Evolutionary conservation across 1,284 basidiomycete genomes (phyloP), one percentile per base, ranked within the genome.

Genomic region (Sphaerobolus stellatus): DNA sequence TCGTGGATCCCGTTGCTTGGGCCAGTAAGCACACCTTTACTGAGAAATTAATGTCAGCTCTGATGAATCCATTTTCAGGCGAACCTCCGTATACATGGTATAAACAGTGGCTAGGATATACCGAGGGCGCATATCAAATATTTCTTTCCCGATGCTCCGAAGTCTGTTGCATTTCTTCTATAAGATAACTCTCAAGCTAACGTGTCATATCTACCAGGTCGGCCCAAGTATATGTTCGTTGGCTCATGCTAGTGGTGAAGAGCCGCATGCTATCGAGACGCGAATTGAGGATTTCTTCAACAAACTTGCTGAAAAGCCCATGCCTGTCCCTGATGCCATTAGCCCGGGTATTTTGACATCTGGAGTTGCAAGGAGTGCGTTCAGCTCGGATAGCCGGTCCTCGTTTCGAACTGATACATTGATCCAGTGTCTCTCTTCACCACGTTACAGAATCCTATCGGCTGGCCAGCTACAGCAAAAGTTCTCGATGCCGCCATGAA

Each of bases 51-150:
- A 11, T 27, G 22, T 43, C 25, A 48, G 8, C 46, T 48, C 54
- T 5, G n/a, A n/a, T n/a, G n/a, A 48, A 34, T 13, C 27, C n/a
- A 9, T 36, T 11, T 16, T 14, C 59, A 71, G 71, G 59, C 30
- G 62, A 67, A 36, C 69, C 72, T 1, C 64, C 68, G 4, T 68
- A 71, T 56, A 65, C 65, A 33, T 74, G 71, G 72, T 66, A 71
- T 13, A 57, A 56, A 24, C 59, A 66, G 16, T 74, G 67, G 66
- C 52, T 72, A 2, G 50, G 56, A 1, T 61, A 61, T 7, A 64
- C 69, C 2, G 70, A 71, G 31, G 63, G 64, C 13, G 64, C 68
- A 1, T 74, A 74, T 52, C 48, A 68, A 3, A 56, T 67, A 28
- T 73, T 71, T 54, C 60, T 74, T 27, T 50, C 65, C 7, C 65